Evolutionary conservation across 2,329 filamentous ascomycete species (phyloP), one percentile per base, ranked within the genome.

Genomic region (Cladosporium sp.): DNA sequence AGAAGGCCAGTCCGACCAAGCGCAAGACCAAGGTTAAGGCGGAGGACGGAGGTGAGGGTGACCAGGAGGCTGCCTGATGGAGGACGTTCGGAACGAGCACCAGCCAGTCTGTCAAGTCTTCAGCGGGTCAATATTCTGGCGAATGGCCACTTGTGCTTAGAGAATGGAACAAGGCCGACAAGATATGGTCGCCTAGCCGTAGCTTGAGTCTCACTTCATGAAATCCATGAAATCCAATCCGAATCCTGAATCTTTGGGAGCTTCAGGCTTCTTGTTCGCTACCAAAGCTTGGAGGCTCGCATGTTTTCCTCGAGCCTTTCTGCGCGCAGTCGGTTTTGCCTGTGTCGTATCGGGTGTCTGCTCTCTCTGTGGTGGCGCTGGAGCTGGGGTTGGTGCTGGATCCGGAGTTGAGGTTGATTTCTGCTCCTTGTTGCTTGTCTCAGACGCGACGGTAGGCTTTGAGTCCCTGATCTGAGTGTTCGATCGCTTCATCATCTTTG

Each of bases 181-280:
- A 27, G 9, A 5, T 9, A 9, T 27, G 4, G 22, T 5, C 22
- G 5, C 22, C 9, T 27, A 27, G 22, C 7, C 9, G 22, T 9
- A 27, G 22, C 22, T 27, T 27, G 22, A 39, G 44, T 3, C 5
- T 41, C 29, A 48, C 50, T 52, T 52, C 42, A 52, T 45, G 15
- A 52, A 52, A 29, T 52, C 50, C 43, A 37, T 47, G 50, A 52
- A 47, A 47, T 52, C 38, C 29, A 52, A n/a, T 17, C 50, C 50
- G n/a, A 42, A 52, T 13, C 50, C 50, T 27, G 37, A 43, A 19
- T 24, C 18, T 20, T 40, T 41, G 2, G 50, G 27, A n/a, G 42
- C 42, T 36, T 52, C 42, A 29, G 29, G 36, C 8, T 44, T 47
- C 24, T 41, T 47, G 17, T 41, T 42, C 17, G 38, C 50, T 9